Conservation (phyloP, 495 filamentous ascomycete species). For the Tuber magnatum region DNA sequence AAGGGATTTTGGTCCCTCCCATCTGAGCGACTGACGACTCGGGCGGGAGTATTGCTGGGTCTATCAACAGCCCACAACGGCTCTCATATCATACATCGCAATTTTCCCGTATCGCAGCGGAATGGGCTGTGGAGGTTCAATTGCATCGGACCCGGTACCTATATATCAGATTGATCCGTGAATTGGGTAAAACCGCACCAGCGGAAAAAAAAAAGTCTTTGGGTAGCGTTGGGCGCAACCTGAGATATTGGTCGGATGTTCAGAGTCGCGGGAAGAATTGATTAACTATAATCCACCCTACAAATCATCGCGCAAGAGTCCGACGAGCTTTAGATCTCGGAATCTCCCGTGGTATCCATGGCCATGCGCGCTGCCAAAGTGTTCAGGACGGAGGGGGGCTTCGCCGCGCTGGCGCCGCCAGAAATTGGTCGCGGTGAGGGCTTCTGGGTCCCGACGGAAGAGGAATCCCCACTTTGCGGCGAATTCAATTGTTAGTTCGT, state of each 20-base stretch:
- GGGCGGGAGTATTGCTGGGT: neutral
- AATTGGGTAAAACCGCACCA: neutral
- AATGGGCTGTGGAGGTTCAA: neutral
- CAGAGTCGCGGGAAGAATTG: neutral
- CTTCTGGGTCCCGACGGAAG: constrained; percentile 13
- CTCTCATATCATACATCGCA: neutral
- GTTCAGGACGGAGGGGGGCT: constrained; percentile 1
- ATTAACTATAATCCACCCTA: neutral
- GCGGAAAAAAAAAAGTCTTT: neutral
- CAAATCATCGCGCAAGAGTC: constrained; percentile 6
- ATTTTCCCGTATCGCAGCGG: neutral
- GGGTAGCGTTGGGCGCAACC: neutral
- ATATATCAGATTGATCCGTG: neutral
- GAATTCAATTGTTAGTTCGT: constrained; percentile 23
- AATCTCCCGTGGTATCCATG: neutral
- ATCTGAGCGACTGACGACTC: neutral
- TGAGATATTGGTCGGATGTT: neutral
- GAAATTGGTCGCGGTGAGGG: constrained; percentile 18
- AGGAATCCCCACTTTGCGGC: constrained; percentile 24
- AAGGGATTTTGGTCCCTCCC: neutral
- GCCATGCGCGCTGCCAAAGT: constrained; percentile 14
- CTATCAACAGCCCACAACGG: neutral
- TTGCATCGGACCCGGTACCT: neutral
- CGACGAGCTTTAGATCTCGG: constrained; percentile 11
- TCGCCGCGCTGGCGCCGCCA: constrained; percentile 17